Evolutionary conservation across 352 stramenopile species (phyloP).

Genomic region (Phytophthora fragariaefolia): DNA sequence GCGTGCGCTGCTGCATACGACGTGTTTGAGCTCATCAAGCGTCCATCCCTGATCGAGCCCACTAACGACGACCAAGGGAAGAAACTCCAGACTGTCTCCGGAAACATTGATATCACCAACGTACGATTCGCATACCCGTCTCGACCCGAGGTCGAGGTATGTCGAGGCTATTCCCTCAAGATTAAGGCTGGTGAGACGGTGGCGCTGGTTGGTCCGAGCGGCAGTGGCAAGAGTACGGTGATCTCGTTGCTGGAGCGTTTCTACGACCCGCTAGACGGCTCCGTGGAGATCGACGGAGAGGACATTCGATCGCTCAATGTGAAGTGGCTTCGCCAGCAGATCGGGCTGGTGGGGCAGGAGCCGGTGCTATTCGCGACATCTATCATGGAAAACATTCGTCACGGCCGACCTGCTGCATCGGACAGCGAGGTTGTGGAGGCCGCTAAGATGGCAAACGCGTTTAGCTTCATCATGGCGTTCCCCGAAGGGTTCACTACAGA

Average conservation of each 20-base stretch:
- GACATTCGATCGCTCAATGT: slow-evolving; percentile 76
- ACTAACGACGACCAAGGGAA: slow-evolving; percentile 32
- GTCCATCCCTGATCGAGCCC: slow-evolving; percentile 55
- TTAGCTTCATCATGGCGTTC: slow-evolving; percentile 92
- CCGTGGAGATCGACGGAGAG: slow-evolving; percentile 51
- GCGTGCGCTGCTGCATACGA: slow-evolving; percentile 45
- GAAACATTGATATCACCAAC: slow-evolving; percentile 82
- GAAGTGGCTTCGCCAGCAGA: slow-evolving; percentile 64
- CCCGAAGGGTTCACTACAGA: slow-evolving; percentile 90
- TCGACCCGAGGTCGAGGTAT: slow-evolving; percentile 49
- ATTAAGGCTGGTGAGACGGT: slow-evolving; percentile 59
- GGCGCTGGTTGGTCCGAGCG: slow-evolving; percentile 61
- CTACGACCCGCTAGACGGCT: slow-evolving; percentile 52
- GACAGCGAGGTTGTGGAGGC: slow-evolving; percentile 69
- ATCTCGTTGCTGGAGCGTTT: slow-evolving; percentile 64
- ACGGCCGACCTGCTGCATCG: slow-evolving; percentile 47
- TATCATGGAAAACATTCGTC: slow-evolving; percentile 79
- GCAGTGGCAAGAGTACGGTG: slow-evolving; percentile 68
- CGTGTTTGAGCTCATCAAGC: slow-evolving; percentile 64
- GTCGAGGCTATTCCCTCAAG: slow-evolving; percentile 44
- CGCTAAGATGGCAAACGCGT: slow-evolving; percentile 88
- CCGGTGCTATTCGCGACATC: slow-evolving; percentile 67
- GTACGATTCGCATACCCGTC: slow-evolving; percentile 71
- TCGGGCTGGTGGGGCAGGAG: slow-evolving; percentile 93
- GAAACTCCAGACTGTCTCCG: slow-evolving; percentile 38